Conservation (phyloP, 1,284 basidiomycete genomes). For the Boletellus dicymbophilus region DNA sequence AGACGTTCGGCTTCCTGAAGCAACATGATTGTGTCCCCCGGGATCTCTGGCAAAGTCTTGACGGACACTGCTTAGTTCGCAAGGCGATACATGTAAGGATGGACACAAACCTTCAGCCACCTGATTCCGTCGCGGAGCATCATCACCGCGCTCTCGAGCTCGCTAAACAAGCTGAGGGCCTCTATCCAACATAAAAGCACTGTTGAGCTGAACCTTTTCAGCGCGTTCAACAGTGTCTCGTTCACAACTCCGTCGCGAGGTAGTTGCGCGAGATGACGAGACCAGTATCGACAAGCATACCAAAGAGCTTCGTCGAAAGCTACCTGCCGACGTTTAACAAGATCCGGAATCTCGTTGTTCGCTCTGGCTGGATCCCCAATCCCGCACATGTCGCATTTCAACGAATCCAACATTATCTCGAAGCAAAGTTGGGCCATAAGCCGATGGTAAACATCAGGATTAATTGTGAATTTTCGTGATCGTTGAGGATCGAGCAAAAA, state of each 20-base stretch:
- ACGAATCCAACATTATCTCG: conserved; percentile 15
- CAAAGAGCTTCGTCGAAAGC: conserved; percentile 18
- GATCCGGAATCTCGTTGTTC: conserved; percentile 23
- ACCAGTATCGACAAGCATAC: conserved; percentile 27
- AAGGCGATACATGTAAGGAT: background rate
- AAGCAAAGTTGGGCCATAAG: conserved; percentile 22
- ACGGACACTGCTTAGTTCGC: no score
- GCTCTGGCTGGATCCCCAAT: conserved; percentile 20
- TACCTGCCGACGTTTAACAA: conserved; percentile 10
- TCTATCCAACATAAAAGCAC: conserved; percentile 26
- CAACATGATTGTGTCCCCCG: conserved; percentile 4
- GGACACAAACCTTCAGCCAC: conserved; percentile 29
- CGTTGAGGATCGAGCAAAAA: conserved; percentile 17
- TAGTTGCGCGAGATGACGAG: conserved; percentile 20
- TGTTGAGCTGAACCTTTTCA: conserved; percentile 14
- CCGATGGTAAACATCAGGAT: conserved; percentile 17
- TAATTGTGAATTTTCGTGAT: conserved; percentile 14
- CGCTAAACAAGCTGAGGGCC: conserved; percentile 20
- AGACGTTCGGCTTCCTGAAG: conserved; percentile 21
- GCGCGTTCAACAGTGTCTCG: conserved; percentile 4
- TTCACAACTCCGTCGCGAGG: conserved; percentile 4
- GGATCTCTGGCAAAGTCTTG: no score
- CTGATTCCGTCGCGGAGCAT: conserved; percentile 18
- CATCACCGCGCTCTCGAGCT: conserved; percentile 18
- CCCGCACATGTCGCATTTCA: conserved; percentile 26